Base-by-base conservation (phyloP, 2,329 filamentous ascomycete genomes). In the Xylariales sp. region DNA sequence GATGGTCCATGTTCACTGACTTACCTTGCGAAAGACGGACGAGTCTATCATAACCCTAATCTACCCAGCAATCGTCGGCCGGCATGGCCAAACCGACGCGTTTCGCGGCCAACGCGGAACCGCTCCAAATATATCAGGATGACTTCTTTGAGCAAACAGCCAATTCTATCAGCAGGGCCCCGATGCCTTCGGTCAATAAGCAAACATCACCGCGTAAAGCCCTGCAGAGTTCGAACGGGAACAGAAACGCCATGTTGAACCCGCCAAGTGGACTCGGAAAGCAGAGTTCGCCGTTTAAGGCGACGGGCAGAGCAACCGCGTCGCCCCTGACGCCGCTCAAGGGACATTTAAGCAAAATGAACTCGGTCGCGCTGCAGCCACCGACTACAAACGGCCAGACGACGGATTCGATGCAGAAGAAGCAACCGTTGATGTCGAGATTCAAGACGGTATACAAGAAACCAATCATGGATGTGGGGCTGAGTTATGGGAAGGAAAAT, bases 361-460 rank as follows among this genome's bases (percentile, higher is more conserved):
- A 84, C 57, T 74, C 80, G 52, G 70, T 86, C 46, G 68, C 75
- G 31, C 82, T 88, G 67, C 76, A 80, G 36, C 84, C 83, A 22
- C 84, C 85, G 2, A 62, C 66, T 40, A 67, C 68, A 47, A 66
- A 72, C 43, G 60, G 61, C 15, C 74, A 74, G 53, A 64, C 65
- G 25, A 85, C 83, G 25, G 84, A 87, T 61, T 85, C 81, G 20
- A 76, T 83, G 42, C 69, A 77, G 55, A 88, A 88, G 72, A 84
- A 79, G 59, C 64, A 64, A 49, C 76, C 78, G 1, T 60, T 72
- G 43, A 67, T 80, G 57, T 77, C 78, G 37, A 76, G 70, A 44
- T 80, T 76, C 57, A 79, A 80, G 62, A 76, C 74, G 0, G 68
- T 65, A 4, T 67, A 73, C 9, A 73, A 78, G 49, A 77, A 76